phyloP scores from a whole-genome alignment of 176 grass and related monocot species.

The Olyra latifolia region DNA sequence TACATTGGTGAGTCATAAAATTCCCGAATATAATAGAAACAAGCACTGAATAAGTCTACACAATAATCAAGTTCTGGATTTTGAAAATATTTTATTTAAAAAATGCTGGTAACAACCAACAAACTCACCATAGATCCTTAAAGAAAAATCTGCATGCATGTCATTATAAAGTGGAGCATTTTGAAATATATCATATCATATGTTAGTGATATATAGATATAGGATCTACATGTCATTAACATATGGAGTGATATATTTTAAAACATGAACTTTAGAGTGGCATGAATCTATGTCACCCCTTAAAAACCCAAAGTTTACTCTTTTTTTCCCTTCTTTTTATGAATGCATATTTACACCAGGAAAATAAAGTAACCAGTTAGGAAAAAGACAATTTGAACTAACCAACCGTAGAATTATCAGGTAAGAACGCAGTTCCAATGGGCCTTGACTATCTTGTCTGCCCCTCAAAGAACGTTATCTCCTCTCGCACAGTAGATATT shows the following conservation, averaged over 20 bases:
- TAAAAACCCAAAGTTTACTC: neutral
- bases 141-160: too few relatives aligned
- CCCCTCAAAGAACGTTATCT: neutral
- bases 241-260: too few relatives aligned
- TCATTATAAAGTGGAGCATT: too few relatives aligned
- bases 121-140: neutral
- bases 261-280: too few relatives aligned
- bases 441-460: neutral
- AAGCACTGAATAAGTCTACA: neutral
- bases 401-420: neutral
- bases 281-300: too few relatives aligned
- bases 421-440: neutral
- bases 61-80: neutral
- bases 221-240: too few relatives aligned
- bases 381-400: neutral
- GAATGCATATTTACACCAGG: neutral
- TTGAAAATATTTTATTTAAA: neutral
- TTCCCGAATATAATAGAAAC: neutral
- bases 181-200: too few relatives aligned
- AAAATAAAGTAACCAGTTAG: constrained; percentile 4
- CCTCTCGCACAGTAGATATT: neutral
- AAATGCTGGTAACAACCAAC: neutral
- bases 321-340: neutral
- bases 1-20: neutral
- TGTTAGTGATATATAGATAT: too few relatives aligned